Percentiles rank a stretch among this genome's conserved stretches.
phyloP scores from a whole-genome alignment of 225 moss, liverwort and hornwort genomes.

The Ulota crispa region DNA sequence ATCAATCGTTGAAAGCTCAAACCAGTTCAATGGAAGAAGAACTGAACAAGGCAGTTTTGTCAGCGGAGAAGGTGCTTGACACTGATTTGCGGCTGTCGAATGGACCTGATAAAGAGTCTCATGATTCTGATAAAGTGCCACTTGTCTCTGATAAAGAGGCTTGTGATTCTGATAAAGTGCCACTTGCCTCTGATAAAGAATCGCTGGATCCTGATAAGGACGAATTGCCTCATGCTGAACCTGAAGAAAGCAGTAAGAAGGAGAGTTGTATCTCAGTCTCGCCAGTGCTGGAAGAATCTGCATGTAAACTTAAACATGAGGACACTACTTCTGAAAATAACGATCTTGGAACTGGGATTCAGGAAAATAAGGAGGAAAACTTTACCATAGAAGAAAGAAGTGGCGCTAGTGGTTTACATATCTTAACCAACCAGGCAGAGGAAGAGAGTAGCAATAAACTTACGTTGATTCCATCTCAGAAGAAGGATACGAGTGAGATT shows the following conservation, averaged over 20 bases:
- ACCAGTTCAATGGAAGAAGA: conserved; percentile 23
- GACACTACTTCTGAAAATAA: background rate
- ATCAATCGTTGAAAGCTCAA: conserved; percentile 32
- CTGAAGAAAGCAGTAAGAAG: background rate
- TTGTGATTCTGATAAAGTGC: background rate
- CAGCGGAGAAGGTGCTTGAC: conserved; percentile 3
- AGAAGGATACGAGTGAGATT: conserved; percentile 35
- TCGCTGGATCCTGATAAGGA: background rate
- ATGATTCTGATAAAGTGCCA: background rate
- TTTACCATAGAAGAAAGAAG: background rate
- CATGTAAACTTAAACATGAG: background rate
- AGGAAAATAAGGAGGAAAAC: background rate
- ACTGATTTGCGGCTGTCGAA: background rate
- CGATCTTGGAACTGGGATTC: background rate
- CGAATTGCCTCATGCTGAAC: background rate
- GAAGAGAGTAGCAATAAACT: background rate
- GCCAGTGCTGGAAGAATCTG: background rate
- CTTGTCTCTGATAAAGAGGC: background rate
- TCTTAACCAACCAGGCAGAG: conserved; percentile 13
- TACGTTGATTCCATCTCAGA: background rate
- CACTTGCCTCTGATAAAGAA: background rate
- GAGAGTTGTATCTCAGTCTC: background rate
- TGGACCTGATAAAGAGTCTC: background rate
- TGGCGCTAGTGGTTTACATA: conserved; percentile 23
- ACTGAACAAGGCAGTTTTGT: background rate